phyloP scores from a whole-genome alignment of 78 protist species.

The Pigoraptor vietnamica region DNA sequence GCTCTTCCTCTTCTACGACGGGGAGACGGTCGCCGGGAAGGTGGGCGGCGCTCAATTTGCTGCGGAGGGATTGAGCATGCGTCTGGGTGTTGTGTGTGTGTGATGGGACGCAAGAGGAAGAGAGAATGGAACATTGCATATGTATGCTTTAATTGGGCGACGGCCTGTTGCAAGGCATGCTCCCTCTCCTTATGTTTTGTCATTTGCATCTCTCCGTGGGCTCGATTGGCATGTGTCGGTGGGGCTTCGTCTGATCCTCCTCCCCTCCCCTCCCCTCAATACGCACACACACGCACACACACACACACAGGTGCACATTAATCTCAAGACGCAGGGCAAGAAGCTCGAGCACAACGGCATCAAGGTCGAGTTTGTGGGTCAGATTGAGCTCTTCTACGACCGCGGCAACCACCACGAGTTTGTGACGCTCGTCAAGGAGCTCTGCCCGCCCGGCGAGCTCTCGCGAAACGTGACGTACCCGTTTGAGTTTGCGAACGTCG shows the following conservation, averaged over 20 bases:
- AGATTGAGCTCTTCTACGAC: slow-evolving; percentile 62
- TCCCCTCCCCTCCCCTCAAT: too few species aligned
- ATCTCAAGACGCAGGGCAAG: slow-evolving; percentile 32
- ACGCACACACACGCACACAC: not conserved
- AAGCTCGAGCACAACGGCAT: slow-evolving; percentile 84
- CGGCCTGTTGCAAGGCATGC: too few species aligned
- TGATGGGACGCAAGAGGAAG: too few species aligned
- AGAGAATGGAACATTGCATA: too few species aligned
- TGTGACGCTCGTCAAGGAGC: slow-evolving; percentile 68
- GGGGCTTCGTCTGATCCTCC: not conserved
- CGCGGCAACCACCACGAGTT: slow-evolving; percentile 71
- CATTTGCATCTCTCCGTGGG: not conserved
- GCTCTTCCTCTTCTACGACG: slow-evolving; percentile 9
- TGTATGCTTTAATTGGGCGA: too few species aligned
- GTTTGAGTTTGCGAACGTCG: slow-evolving; percentile 47
- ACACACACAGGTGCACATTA: slow-evolving; percentile 26
- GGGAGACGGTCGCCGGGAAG: slow-evolving; percentile 13
- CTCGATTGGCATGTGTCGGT: not conserved
- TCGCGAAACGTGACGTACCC: not conserved
- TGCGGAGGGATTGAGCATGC: too few species aligned
- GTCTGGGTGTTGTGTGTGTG: too few species aligned
- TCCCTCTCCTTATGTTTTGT: not conserved
- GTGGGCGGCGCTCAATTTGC: too few species aligned
- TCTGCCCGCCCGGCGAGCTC: slow-evolving; percentile 81
- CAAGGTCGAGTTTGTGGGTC: slow-evolving; percentile 86